Evolutionary conservation across 371 early-diverging fungal species (phyloP).

Genomic region (Mortierella sp.): DNA sequence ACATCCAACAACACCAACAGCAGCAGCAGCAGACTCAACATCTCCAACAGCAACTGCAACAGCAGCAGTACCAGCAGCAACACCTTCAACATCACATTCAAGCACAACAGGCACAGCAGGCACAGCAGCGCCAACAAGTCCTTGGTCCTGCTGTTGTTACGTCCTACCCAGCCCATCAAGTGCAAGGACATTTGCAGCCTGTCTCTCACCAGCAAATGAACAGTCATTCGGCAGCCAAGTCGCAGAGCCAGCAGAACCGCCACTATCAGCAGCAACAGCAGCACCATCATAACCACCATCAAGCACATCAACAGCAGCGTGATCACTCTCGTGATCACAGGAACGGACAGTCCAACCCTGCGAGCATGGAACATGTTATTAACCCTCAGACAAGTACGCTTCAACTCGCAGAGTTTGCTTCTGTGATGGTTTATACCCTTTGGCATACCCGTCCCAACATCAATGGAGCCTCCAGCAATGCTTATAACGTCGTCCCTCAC

Average conservation of each 20-base stretch:
- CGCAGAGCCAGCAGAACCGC: slow-evolving; percentile 15
- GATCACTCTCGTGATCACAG: slow-evolving; percentile 19
- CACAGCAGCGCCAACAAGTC: slow-evolving; percentile 27
- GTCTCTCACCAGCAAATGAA: slow-evolving; percentile 17
- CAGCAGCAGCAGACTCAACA: too few relatives aligned
- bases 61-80: slow-evolving; percentile 24
- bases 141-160: slow-evolving; percentile 19
- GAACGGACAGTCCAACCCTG: slow-evolving; percentile 18
- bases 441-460: slow-evolving; percentile 68
- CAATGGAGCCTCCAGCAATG: slow-evolving; percentile 51
- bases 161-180: slow-evolving; percentile 29
- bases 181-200: slow-evolving; percentile 8
- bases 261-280: slow-evolving; percentile 25
- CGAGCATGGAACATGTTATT: slow-evolving; percentile 31
- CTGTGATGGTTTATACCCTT: slow-evolving; percentile 73
- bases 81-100: slow-evolving; percentile 4
- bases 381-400: slow-evolving; percentile 48
- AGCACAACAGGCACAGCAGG: slow-evolving; percentile 31
- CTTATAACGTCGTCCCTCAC: slow-evolving; percentile 48
- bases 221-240: slow-evolving; percentile 3
- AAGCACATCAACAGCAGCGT: slow-evolving; percentile 9
- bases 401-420: slow-evolving; percentile 72
- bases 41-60: slow-evolving; percentile 18
- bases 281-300: slow-evolving; percentile 30
- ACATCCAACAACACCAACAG: slow-evolving; percentile 7